phyloP scores from a whole-genome alignment of 2,329 filamentous ascomycete genomes.

The Penicillium frequentans region DNA sequence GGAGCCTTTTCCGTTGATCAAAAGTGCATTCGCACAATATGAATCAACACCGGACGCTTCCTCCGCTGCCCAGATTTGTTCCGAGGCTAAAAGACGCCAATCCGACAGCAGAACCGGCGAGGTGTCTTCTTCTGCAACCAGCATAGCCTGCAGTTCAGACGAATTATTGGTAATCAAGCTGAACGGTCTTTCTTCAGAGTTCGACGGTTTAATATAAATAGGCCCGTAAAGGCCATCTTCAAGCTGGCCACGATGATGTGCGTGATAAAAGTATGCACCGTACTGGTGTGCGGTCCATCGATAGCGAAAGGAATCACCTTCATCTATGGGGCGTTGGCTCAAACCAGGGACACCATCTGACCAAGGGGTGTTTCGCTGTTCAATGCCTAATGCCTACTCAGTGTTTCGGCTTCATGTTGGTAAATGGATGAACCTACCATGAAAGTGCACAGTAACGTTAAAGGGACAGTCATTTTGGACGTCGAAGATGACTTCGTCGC shows the following conservation, averaged over 20 bases:
- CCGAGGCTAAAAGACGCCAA: constrained; percentile 56
- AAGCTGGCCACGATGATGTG: constrained; percentile 56
- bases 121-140: constrained; percentile 49
- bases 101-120: constrained; percentile 57
- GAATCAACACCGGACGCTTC: constrained; percentile 39
- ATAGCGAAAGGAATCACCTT: constrained; percentile 53
- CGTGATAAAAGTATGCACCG: constrained; percentile 64
- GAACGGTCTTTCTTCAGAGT: constrained; percentile 28
- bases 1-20: constrained; percentile 60
- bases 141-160: constrained; percentile 44
- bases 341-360: constrained; percentile 62
- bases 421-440: constrained; percentile 19
- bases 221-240: constrained; percentile 62
- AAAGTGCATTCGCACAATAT: constrained; percentile 60
- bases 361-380: constrained; percentile 56
- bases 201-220: constrained; percentile 47
- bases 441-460: constrained; percentile 31
- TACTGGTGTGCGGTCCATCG: constrained; percentile 57
- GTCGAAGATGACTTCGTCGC: constrained; percentile 29
- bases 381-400: constrained; percentile 21
- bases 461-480: constrained; percentile 32
- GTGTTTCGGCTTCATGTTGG: neutral
- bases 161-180: constrained; percentile 31
- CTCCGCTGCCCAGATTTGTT: constrained; percentile 38
- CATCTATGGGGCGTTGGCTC: constrained; percentile 53